Conservation (phyloP, 345 rosid species). For the Stellera chamaejasme region DNA sequence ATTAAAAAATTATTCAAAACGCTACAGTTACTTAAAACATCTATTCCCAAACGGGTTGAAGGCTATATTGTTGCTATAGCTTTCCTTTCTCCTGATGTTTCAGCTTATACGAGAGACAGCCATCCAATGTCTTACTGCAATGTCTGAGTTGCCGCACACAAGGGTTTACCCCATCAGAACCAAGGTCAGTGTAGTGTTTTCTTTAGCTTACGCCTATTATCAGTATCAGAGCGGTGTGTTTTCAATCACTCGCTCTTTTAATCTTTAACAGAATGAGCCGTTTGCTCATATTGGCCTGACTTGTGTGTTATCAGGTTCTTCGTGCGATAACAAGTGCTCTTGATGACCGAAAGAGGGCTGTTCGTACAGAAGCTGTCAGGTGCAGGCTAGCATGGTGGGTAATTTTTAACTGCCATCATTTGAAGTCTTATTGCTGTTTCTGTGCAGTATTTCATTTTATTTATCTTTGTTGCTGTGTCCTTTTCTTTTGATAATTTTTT, state of each 20-base stretch:
- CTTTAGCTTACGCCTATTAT: neutral
- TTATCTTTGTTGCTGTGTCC: too few relatives aligned
- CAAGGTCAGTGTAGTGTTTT: conserved; percentile 36
- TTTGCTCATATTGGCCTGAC: neutral
- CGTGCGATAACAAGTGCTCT: conserved; percentile 49
- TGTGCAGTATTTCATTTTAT: neutral
- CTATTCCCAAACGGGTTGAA: neutral
- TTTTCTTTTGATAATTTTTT: neutral
- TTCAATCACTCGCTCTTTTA: too few relatives aligned
- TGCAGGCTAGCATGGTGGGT: conserved; percentile 82
- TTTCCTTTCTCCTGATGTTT: conserved; percentile 6
- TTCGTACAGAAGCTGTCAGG: conserved; percentile 73
- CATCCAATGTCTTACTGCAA: conserved; percentile 68
- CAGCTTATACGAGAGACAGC: conserved; percentile 89
- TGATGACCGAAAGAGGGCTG: conserved; percentile 79
- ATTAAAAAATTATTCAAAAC: too few relatives aligned
- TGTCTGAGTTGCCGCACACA: conserved; percentile 57
- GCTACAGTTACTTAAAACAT: too few relatives aligned
- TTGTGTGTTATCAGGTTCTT: conserved; percentile 36
- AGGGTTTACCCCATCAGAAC: conserved; percentile 68
- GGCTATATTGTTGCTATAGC: neutral
- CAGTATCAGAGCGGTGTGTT: too few relatives aligned
- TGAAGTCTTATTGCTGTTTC: neutral
- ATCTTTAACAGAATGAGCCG: neutral
- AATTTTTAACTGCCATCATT: neutral